These are phyloP conservation scores for Ambrosia hybrid DNA, from an alignment of 140 eudicot genomes.

Conservation along the genomic window DNA sequence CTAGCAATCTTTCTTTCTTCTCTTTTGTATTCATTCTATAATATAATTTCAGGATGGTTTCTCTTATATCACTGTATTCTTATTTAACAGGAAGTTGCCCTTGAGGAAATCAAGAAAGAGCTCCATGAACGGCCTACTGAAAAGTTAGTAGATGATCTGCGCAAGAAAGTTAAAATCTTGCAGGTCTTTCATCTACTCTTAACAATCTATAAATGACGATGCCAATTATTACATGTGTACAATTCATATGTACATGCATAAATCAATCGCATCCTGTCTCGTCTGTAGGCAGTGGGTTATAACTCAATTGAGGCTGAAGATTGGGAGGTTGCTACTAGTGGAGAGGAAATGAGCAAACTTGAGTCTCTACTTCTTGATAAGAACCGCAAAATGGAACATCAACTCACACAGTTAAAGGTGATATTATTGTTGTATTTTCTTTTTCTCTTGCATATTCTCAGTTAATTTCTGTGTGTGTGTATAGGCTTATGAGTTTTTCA, in stretches of 20 bases:
- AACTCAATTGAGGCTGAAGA: slow-evolving; percentile 99
- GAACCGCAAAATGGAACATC: slow-evolving; percentile 99
- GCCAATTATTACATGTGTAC: background rate
- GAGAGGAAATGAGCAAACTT: slow-evolving; percentile 98
- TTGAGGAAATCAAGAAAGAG: slow-evolving; percentile 77
- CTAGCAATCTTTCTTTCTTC: no score
- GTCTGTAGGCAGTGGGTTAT: slow-evolving; percentile 94
- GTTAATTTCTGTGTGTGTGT: background rate
- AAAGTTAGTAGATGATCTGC: slow-evolving; percentile 83
- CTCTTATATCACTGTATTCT: background rate
- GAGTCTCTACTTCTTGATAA: slow-evolving; percentile 91
- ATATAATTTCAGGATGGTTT: no score
- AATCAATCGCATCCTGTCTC: no score
- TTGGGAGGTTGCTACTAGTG: slow-evolving; percentile 98
- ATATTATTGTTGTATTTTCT: background rate
- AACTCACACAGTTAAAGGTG: slow-evolving; percentile 92
- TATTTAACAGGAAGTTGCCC: slow-evolving; percentile 67
- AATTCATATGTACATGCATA: no score
- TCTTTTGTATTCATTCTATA: no score
- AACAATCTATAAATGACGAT: background rate
- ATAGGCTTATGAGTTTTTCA: background rate
- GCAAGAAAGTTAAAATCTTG: slow-evolving; percentile 89
- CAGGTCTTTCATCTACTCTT: slow-evolving; percentile 54
- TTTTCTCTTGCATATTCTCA: background rate
- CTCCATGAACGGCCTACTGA: slow-evolving; percentile 84